Conservation (phyloP, 2,329 filamentous ascomycete genomes). For the Scopulariopsis brevicaulis region DNA sequence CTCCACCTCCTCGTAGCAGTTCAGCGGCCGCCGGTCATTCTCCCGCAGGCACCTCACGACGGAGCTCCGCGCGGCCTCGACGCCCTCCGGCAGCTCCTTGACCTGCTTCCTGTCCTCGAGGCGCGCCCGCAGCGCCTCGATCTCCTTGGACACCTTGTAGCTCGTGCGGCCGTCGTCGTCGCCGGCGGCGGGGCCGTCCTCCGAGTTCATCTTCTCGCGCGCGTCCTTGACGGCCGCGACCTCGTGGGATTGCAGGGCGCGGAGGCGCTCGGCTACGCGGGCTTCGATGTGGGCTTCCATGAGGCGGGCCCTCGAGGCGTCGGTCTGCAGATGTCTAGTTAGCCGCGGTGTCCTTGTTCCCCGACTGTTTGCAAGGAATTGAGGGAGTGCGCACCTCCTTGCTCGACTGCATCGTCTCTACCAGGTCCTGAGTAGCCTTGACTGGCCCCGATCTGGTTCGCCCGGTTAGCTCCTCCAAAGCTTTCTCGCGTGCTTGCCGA, state of each 20-base stretch:
- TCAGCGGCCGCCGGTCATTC: constrained; percentile 77
- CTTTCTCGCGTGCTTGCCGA: neutral
- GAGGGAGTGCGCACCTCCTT: constrained; percentile 54
- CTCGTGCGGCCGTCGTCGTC: constrained; percentile 19
- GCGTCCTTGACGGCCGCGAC: constrained; percentile 56
- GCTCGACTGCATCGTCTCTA: constrained; percentile 74
- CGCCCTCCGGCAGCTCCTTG: constrained; percentile 55
- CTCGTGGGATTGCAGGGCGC: constrained; percentile 63
- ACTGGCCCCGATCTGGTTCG: constrained; percentile 22
- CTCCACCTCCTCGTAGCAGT: constrained; percentile 93
- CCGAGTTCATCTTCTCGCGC: constrained; percentile 52
- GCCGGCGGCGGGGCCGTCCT: constrained; percentile 33
- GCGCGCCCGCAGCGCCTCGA: constrained; percentile 45
- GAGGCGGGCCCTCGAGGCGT: constrained; percentile 72
- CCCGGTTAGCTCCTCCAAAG: neutral
- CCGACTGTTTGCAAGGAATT: neutral
- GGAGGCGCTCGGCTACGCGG: constrained; percentile 77
- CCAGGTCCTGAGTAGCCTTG: constrained; percentile 65
- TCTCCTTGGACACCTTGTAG: constrained; percentile 45
- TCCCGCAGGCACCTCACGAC: constrained; percentile 72
- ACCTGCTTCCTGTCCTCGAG: constrained; percentile 54
- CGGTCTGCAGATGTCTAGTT: constrained; percentile 48
- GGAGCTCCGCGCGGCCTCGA: constrained; percentile 64
- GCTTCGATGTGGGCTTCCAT: constrained; percentile 81
- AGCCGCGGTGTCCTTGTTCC: neutral